Evolutionary conservation across 768 basidiomycete species (phyloP).

Genomic region (Hydnum rufescens): DNA sequence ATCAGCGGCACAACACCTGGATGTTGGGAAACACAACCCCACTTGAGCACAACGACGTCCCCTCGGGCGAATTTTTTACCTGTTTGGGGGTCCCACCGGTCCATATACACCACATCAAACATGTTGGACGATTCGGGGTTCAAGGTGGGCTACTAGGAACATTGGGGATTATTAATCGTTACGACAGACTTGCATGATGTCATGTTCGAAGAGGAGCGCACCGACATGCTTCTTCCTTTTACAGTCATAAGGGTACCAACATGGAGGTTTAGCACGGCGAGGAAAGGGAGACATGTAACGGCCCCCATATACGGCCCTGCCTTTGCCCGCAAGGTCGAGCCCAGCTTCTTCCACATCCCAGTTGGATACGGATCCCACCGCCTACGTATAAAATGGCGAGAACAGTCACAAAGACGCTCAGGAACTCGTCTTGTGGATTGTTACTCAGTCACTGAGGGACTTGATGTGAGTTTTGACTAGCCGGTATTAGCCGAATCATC

Average conservation of each 20-base stretch:
- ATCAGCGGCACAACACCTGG: neutral
- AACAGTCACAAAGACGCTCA: too few species aligned
- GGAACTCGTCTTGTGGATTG: too few species aligned
- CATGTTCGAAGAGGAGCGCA: neutral
- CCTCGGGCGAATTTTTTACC: neutral
- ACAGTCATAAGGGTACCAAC: neutral
- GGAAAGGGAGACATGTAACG: neutral
- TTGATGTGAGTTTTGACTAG: too few species aligned
- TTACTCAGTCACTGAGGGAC: too few species aligned
- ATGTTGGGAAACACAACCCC: neutral
- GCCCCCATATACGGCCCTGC: neutral
- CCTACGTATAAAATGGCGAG: too few species aligned
- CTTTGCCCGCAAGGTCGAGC: neutral
- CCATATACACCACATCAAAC: neutral
- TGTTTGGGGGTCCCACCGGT: neutral
- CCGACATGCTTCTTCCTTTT: neutral
- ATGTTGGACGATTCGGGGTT: neutral
- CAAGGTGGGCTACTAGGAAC: conserved; percentile 1
- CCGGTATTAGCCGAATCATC: too few species aligned
- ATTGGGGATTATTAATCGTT: neutral
- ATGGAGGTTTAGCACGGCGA: neutral
- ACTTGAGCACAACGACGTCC: conserved; percentile 2
- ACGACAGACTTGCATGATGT: too few species aligned
- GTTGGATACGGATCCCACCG: neutral
- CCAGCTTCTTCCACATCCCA: neutral